These are phyloP conservation scores for Sanguinoderma infundibulare DNA, from an alignment of 1,284 basidiomycete genomes.

Conservation along the genomic window DNA sequence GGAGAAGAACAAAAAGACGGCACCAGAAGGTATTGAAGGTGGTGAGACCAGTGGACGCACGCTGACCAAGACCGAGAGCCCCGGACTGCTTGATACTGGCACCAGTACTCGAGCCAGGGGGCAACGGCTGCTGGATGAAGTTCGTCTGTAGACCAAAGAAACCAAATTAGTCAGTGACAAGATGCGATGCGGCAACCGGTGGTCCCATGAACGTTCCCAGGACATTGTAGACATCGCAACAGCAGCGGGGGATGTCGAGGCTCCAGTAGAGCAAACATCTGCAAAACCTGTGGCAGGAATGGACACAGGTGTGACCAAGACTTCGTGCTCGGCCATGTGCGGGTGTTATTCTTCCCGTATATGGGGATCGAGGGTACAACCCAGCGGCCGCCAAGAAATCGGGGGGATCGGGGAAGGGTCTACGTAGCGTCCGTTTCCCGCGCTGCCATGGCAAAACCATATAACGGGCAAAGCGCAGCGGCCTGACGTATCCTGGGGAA, in stretches of 20 bases:
- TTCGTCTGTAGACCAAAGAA: constrained; percentile 53
- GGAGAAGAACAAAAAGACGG: constrained; percentile 7
- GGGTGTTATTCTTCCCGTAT: no score
- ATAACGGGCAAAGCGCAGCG: neutral
- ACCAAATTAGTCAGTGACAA: constrained; percentile 10
- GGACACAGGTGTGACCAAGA: no score
- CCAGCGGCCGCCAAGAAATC: no score
- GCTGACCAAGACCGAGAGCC: constrained; percentile 70
- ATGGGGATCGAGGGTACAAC: no score
- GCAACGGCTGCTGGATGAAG: constrained; percentile 75
- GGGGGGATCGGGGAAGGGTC: neutral
- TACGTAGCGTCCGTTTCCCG: neutral
- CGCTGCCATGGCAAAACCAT: neutral
- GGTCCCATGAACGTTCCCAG: no score
- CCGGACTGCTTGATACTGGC: constrained; percentile 68
- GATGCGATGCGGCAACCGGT: neutral
- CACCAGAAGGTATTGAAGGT: constrained; percentile 70
- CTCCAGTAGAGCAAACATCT: no score
- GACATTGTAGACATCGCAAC: neutral
- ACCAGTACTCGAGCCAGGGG: constrained; percentile 68
- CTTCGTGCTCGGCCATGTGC: no score
- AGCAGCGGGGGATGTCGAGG: no score
- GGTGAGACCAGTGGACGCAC: constrained; percentile 69
- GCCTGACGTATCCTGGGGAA: neutral
- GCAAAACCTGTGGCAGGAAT: no score